These are phyloP conservation scores for Rubus parviflorus DNA, from an alignment of 306 rosid genomes.

Conservation along the genomic window DNA sequence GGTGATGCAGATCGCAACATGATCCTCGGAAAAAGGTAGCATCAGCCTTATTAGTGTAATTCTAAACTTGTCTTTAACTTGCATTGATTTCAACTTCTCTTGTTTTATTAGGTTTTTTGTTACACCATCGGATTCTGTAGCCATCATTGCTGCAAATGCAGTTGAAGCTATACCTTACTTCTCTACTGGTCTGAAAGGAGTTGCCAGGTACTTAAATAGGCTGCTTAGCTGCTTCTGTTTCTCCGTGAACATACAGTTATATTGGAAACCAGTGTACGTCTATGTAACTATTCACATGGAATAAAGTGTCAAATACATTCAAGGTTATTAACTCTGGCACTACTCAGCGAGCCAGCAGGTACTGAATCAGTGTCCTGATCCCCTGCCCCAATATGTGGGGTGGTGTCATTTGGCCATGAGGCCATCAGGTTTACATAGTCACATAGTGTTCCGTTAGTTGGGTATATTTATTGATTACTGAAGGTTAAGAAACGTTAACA, in stretches of 20 bases:
- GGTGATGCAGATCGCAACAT: constrained; percentile 99
- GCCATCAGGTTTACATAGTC: neutral
- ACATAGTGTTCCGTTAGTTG: neutral
- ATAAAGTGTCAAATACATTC: neutral
- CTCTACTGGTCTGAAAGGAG: constrained; percentile 92
- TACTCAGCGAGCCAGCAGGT: neutral
- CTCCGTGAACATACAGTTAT: neutral
- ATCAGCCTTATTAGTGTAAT: constrained; percentile 5
- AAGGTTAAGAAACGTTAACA: neutral
- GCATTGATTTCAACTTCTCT: constrained; percentile 16
- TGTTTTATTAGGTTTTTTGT: constrained; percentile 74
- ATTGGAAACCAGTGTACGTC: neutral
- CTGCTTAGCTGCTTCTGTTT: neutral
- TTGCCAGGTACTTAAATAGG: constrained; percentile 71
- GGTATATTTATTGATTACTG: neutral
- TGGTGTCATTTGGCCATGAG: neutral
- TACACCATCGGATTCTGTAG: constrained; percentile 99
- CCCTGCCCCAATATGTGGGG: neutral
- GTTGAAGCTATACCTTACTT: constrained; percentile 96
- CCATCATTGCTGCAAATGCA: constrained; percentile 99
- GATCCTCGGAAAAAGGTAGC: constrained; percentile 97
- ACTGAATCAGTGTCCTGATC: neutral
- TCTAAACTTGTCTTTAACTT: constrained; percentile 11
- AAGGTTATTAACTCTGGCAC: neutral
- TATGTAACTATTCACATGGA: too few species aligned